These are phyloP conservation scores for Blakeslea trispora DNA, from an alignment of 371 early-diverging fungal species.

Conservation along the genomic window DNA sequence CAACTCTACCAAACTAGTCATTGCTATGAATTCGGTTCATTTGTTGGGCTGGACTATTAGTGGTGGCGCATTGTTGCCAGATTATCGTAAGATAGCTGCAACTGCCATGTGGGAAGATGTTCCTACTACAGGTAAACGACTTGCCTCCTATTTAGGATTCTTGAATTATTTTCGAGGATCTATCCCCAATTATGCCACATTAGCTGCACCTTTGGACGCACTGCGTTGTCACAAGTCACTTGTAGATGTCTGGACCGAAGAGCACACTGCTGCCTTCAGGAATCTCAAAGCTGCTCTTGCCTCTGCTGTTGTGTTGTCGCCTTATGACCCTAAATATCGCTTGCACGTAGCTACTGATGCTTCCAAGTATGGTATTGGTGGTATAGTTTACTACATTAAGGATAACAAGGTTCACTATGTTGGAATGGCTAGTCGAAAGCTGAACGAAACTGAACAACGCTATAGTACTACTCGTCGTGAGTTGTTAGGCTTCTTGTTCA, in stretches of 20 bases:
- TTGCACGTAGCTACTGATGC: conserved; percentile 14
- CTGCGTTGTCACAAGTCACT: conserved; percentile 12
- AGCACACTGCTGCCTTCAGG: conserved; percentile 7
- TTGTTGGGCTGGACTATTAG: conserved; percentile 7
- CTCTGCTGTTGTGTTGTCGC: conserved; percentile 4
- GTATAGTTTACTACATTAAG: conserved; percentile 1
- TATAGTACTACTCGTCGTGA: conserved; percentile 6
- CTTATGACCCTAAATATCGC: background rate
- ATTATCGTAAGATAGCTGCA: conserved; percentile 4
- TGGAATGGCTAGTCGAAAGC: conserved; percentile 3
- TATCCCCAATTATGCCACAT: conserved; percentile 11
- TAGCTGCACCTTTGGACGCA: conserved; percentile 22
- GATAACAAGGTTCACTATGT: conserved; percentile 1
- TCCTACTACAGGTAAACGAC: conserved; percentile 12
- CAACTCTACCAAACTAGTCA: background rate
- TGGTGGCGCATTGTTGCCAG: conserved; percentile 7
- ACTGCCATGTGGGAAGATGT: background rate
- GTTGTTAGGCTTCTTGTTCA: conserved; percentile 2
- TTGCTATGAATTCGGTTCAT: conserved; percentile 2
- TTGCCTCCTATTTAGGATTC: conserved; percentile 18
- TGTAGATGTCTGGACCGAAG: background rate
- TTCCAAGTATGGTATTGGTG: conserved; percentile 7
- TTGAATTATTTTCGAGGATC: conserved; percentile 27
- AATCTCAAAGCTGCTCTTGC: too few species aligned
- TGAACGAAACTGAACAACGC: background rate